Evolutionary conservation across 2,329 filamentous ascomycete genomes (phyloP).

Genomic region (Myriosclerotinia duriaeana): DNA sequence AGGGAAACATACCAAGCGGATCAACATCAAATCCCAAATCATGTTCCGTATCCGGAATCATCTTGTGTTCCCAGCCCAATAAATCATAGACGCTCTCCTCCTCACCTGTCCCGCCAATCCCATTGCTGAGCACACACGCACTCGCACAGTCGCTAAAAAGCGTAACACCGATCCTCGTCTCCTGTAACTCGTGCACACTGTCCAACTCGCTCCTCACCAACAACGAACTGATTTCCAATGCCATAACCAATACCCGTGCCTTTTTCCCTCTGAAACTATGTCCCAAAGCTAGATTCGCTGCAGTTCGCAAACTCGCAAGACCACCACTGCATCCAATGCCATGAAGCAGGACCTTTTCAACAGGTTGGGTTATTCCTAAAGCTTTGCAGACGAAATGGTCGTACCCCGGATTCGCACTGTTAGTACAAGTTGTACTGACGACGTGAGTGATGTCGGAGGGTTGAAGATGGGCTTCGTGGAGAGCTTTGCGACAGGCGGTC

Average conservation of each 20-base stretch:
- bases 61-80: conserved; percentile 63
- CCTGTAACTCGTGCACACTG: conserved; percentile 57
- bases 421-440: conserved; percentile 67
- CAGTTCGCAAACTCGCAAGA: conserved; percentile 60
- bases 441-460: conserved; percentile 61
- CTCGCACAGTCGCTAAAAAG: conserved; percentile 73
- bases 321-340: conserved; percentile 67
- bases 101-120: conserved; percentile 47
- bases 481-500: conserved; percentile 54
- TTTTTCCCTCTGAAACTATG: conserved; percentile 57
- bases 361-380: conserved; percentile 55
- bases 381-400: conserved; percentile 63
- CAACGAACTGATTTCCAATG: conserved; percentile 61
- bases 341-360: conserved; percentile 65
- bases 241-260: conserved; percentile 64
- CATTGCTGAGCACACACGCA: conserved; percentile 63
- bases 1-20: conserved; percentile 50
- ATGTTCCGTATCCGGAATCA: conserved; percentile 59
- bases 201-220: conserved; percentile 65
- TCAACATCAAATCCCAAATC: conserved; percentile 67
- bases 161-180: conserved; percentile 63
- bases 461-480: conserved; percentile 54
- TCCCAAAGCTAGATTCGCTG: conserved; percentile 65
- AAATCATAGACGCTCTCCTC: conserved; percentile 54
- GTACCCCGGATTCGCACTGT: conserved; percentile 68